Percentiles rank a stretch among this genome's conserved stretches.
Conservation (phyloP, 2,329 filamentous ascomycete genomes). For the Ascomycota sp. region DNA sequence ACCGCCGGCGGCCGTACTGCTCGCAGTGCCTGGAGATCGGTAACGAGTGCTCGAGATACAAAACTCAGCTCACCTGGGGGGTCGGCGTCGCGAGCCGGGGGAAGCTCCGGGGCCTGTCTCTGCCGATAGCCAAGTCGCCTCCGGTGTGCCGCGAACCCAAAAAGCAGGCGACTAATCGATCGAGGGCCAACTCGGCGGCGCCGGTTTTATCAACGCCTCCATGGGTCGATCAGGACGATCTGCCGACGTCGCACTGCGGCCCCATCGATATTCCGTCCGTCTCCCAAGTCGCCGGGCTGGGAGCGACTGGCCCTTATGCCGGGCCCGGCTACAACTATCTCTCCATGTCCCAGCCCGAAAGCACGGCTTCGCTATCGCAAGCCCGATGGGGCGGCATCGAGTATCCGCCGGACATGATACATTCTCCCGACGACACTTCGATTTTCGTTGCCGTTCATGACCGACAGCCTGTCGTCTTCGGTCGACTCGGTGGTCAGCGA, state of each 20-base stretch:
- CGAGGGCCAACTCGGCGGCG: constrained; percentile 23
- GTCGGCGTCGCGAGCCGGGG: constrained; percentile 89
- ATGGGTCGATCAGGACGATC: constrained; percentile 13
- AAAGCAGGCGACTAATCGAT: constrained; percentile 21
- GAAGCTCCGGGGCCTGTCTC: constrained; percentile 74
- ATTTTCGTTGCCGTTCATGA: constrained; percentile 23
- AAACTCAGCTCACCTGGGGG: constrained; percentile 91
- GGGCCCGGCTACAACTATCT: constrained; percentile 25
- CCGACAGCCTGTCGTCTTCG: constrained; percentile 30
- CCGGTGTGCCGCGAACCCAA: constrained; percentile 30
- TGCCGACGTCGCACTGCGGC: constrained; percentile 10
- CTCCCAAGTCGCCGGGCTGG: constrained; percentile 15
- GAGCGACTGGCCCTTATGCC: constrained; percentile 21
- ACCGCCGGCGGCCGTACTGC: constrained; percentile 83
- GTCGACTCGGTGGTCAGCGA: constrained; percentile 42
- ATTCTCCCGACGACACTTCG: constrained; percentile 16
- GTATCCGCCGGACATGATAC: constrained; percentile 20
- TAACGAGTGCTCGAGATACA: constrained; percentile 88
- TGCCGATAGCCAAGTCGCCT: constrained; percentile 44
- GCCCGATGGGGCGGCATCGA: constrained; percentile 25
- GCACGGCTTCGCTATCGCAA: constrained; percentile 18
- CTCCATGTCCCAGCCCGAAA: constrained; percentile 27
- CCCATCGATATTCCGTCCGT: constrained; percentile 16
- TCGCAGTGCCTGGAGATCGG: constrained; percentile 82
- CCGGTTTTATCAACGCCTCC: constrained; percentile 10